Evolutionary conservation across 129 eudicot genomes (phyloP).

Genomic region (Centrapalus pauciflorus): DNA sequence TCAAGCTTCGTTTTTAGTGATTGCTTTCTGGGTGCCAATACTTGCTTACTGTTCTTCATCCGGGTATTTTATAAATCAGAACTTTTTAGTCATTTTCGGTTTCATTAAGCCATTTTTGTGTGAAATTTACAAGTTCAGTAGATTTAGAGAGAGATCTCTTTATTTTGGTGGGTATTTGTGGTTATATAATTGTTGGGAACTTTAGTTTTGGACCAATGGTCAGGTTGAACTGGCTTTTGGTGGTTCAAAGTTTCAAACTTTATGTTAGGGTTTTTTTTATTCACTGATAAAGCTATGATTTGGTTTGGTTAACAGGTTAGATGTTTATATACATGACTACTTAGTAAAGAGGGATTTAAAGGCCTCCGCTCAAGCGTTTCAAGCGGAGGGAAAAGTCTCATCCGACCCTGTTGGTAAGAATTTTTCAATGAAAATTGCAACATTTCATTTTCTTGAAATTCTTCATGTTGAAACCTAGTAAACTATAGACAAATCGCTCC

Average conservation of each 20-base stretch:
- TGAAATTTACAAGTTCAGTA: background rate
- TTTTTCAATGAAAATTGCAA: background rate
- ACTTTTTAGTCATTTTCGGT: background rate
- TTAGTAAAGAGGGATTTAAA: slow-evolving; percentile 90
- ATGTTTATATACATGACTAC: slow-evolving; percentile 94
- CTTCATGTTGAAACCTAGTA: background rate
- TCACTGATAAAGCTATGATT: background rate
- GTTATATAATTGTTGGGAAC: background rate
- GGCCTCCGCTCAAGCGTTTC: slow-evolving; percentile 96
- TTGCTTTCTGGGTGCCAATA: too few species aligned
- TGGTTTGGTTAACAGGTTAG: slow-evolving; percentile 56
- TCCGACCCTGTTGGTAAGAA: slow-evolving; percentile 98
- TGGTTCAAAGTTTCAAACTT: slow-evolving; percentile 16
- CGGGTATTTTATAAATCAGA: background rate
- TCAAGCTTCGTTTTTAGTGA: background rate
- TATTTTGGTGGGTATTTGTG: background rate
- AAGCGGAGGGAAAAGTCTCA: slow-evolving; percentile 94
- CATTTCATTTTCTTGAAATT: background rate
- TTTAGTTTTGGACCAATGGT: background rate
- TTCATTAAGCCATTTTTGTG: background rate
- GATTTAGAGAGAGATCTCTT: background rate
- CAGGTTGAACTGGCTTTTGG: background rate
- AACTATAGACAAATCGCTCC: background rate
- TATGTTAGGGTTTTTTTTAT: background rate
- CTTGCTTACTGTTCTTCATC: slow-evolving; percentile 1